These are phyloP conservation scores for Leptomonas seymouri DNA, from an alignment of 208 protist genomes.

Conservation along the genomic window DNA sequence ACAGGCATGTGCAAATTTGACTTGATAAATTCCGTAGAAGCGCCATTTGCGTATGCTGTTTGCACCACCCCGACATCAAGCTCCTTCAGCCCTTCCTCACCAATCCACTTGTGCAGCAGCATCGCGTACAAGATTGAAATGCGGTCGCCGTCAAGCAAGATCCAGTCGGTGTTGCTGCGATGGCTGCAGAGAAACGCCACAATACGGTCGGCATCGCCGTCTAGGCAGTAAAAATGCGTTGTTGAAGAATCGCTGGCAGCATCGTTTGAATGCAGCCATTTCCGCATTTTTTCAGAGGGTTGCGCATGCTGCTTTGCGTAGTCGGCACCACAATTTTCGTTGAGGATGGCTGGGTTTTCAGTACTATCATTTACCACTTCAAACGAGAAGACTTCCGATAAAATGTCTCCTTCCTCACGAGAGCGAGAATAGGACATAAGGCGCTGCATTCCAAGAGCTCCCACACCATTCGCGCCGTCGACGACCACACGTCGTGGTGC, in stretches of 20 bases:
- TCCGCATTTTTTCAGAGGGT: slow-evolving; percentile 48
- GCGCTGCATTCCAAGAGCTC: slow-evolving; percentile 48
- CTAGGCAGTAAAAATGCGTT: slow-evolving; percentile 86
- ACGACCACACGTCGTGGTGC: slow-evolving; percentile 63
- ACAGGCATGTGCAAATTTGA: slow-evolving; percentile 50
- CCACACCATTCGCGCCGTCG: slow-evolving; percentile 92
- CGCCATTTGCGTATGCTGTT: slow-evolving; percentile 96
- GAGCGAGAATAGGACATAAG: slow-evolving; percentile 47
- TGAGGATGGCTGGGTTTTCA: slow-evolving; percentile 48
- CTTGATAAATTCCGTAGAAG: slow-evolving; percentile 83
- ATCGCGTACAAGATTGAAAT: slow-evolving; percentile 77
- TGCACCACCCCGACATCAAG: slow-evolving; percentile 91
- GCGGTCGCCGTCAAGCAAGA: slow-evolving; percentile 84
- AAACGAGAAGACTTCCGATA: slow-evolving; percentile 50
- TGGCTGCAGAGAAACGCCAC: slow-evolving; percentile 64
- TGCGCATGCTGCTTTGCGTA: slow-evolving; percentile 71
- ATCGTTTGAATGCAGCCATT: slow-evolving; percentile 6
- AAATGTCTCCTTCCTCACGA: slow-evolving; percentile 4
- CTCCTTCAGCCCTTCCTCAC: slow-evolving; percentile 27
- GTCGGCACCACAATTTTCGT: slow-evolving; percentile 92
- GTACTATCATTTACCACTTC: slow-evolving; percentile 48
- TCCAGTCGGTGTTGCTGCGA: slow-evolving; percentile 20
- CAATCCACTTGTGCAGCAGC: slow-evolving; percentile 59
- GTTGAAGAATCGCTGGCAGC: not conserved
- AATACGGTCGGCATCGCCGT: slow-evolving; percentile 96